A percentile compares a stretch with the other conserved stretches of the same genome.
These are phyloP conservation scores for Cenchrus americanus DNA, from an alignment of 176 grass and related monocot species.

Conservation along the genomic window DNA sequence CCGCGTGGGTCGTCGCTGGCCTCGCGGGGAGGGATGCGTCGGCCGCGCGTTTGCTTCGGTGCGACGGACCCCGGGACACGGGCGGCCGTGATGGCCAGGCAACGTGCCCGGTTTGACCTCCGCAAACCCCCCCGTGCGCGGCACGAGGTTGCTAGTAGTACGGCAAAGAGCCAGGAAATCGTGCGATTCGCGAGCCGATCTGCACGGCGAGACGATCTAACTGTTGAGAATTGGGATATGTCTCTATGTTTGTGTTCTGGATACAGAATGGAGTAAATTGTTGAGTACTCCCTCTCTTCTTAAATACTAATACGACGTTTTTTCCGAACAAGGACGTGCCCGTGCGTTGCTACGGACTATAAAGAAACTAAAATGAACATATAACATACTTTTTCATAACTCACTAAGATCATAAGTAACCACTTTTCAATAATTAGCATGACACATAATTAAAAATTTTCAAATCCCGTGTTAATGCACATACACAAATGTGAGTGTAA, in stretches of 20 bases:
- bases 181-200: too few species aligned
- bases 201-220: neutral
- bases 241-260: neutral
- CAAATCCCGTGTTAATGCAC: too few species aligned
- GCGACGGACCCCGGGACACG: neutral
- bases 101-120: neutral
- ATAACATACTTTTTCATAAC: too few species aligned
- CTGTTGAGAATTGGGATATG: neutral
- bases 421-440: too few species aligned
- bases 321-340: too few species aligned
- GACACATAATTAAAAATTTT: too few species aligned
- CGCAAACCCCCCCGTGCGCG: neutral
- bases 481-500: too few species aligned
- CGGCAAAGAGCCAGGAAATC: neutral
- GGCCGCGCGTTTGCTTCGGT: conserved; percentile 32
- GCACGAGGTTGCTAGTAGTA: neutral
- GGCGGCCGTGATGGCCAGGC: neutral
- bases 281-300: too few species aligned
- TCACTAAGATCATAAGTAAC: too few species aligned
- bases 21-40: neutral
- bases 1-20: conserved; percentile 10
- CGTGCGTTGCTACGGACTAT: too few species aligned
- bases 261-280: neutral
- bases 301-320: too few species aligned
- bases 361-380: too few species aligned